Base-by-base conservation (phyloP, 805 yeast genomes). In the Ogataea salicorniae region DNA sequence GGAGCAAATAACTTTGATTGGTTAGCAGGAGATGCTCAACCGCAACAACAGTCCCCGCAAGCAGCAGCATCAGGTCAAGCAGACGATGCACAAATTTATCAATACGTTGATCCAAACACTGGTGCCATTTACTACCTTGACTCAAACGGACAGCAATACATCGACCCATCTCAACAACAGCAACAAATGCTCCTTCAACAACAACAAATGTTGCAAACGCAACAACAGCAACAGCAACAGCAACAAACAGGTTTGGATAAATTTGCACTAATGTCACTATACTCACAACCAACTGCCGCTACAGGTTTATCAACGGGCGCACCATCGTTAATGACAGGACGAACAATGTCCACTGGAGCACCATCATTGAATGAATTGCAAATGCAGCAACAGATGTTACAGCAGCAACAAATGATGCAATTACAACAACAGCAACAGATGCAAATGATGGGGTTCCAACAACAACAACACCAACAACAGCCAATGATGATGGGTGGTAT, bases 81-180 rank as follows among this genome's bases (percentile, higher is more conserved):
- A 51, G 67, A 77, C 63, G 56, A 56, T 31, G 54, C 51, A 45
- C 84, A 71, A 63, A 80, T 73, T 64, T 84, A 68, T 56, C 92
- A 84, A 58, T 85, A 81, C 60, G 73, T 83, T 18, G 91, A 85
- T 56, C 89, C 90, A 2, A 69, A 75, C 7, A 83, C 89, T 0
- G 91, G 92, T 13, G 75, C 79, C 42, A 65, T 83, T 4, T 74
- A 77, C 34, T 85, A 84, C 56, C 77, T 84, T 34, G 91, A 85
- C 57, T 75, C 81, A 11, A 80, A 76, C 40, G 84, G 84, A 2
- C 89, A 84, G 56, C 86, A 83, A 57, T 77, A 76, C 52, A 58
- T 76, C 47, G 79, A 76, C 56, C 76, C 78, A 14, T 60, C 55
- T 41, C 66, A 64, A 41, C 53, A 57, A 43, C 64, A 60, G 46